Conservation (phyloP, 352 stramenopile genomes). For the Phytophthora meadii region DNA sequence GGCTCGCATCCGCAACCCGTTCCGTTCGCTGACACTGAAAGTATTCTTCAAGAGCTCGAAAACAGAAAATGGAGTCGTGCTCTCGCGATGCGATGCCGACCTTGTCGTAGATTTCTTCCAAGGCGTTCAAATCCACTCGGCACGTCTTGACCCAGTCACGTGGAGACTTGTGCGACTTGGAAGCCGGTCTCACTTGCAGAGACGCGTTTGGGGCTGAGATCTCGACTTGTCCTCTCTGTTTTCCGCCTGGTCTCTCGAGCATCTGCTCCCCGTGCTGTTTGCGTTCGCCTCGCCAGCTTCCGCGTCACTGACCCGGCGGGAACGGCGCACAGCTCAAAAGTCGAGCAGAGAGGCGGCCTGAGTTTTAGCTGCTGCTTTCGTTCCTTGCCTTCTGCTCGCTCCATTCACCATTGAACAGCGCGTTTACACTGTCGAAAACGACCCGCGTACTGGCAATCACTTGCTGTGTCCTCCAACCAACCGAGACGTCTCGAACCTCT, state of each 20-base stretch:
- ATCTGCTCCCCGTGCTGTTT: constrained; percentile 31
- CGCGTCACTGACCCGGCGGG: constrained; percentile 21
- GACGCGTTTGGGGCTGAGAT: constrained; percentile 13
- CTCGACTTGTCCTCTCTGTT: constrained; percentile 14
- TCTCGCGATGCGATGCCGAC: not conserved
- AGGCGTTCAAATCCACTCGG: constrained; percentile 21
- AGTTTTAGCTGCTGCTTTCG: not conserved
- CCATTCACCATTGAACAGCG: constrained; percentile 8
- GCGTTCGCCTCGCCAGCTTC: constrained; percentile 6
- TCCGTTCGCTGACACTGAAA: constrained; percentile 7
- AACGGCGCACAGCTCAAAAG: constrained; percentile 21
- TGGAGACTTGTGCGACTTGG: too few relatives aligned
- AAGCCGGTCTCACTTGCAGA: constrained; percentile 30
- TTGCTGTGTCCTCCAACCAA: constrained; percentile 31
- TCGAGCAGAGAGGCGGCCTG: constrained; percentile 23
- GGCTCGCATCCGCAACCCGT: constrained; percentile 7
- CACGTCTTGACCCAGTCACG: constrained; percentile 18
- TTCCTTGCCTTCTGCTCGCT: not conserved
- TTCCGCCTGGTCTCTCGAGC: constrained; percentile 13
- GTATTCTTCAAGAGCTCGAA: constrained; percentile 30
- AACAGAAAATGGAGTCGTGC: constrained; percentile 27
- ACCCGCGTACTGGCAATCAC: constrained; percentile 31
- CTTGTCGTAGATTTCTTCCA: constrained; percentile 22
- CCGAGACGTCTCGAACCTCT: not conserved
- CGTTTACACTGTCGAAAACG: constrained; percentile 30